Conservation (phyloP, 139 green algal species). For the Chlorella sp. region DNA sequence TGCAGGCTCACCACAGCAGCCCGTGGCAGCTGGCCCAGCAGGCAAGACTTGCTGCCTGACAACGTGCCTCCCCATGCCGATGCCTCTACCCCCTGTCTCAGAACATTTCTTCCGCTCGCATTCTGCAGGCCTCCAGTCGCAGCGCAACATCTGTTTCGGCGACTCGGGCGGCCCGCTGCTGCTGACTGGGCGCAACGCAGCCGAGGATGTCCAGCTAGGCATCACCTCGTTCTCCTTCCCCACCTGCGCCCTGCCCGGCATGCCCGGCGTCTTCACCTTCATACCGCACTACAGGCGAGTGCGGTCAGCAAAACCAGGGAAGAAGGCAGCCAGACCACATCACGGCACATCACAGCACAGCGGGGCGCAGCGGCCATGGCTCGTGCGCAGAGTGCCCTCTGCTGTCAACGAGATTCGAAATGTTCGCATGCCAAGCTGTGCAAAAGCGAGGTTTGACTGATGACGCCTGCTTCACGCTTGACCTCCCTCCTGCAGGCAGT, state of each 20-base stretch:
- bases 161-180: slow-evolving; percentile 30
- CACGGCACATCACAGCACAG: too few species aligned
- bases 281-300: slow-evolving; percentile 14
- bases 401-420: too few species aligned
- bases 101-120: not conserved
- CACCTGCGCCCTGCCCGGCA: slow-evolving; percentile 24
- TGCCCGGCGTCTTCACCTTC: slow-evolving; percentile 30
- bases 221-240: slow-evolving; percentile 31
- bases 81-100: not conserved
- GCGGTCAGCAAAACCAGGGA: not conserved
- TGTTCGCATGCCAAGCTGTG: too few species aligned
- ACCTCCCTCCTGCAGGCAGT: not conserved
- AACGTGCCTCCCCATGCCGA: not conserved
- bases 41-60: not conserved
- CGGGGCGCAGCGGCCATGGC: not conserved
- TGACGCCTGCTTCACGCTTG: not conserved
- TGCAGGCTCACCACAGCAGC: too few species aligned
- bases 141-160: slow-evolving; percentile 31
- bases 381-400: not conserved
- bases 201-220: slow-evolving; percentile 15
- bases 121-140: not conserved
- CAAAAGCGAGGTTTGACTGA: not conserved
- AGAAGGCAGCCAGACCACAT: not conserved
- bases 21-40: too few species aligned
- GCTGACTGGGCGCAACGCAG: not conserved